Conservation (phyloP, 495 filamentous ascomycete genomes). For the Pyrenopolyporus hunteri region DNA sequence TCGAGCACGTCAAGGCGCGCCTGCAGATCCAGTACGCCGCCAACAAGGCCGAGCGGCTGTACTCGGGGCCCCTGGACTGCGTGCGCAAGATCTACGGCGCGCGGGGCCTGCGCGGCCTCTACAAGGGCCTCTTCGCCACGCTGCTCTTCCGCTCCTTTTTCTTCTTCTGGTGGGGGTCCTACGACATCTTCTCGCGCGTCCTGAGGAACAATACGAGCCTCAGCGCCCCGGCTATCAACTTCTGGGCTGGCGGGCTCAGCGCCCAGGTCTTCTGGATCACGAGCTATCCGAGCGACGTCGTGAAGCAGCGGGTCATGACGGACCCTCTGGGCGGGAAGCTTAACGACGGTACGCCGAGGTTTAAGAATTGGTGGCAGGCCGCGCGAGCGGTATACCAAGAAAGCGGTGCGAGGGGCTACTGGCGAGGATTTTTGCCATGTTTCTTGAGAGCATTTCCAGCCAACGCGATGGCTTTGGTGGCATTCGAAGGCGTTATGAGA, state of each 20-base stretch:
- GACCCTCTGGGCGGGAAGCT: constrained; percentile 78
- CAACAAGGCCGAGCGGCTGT: constrained; percentile 73
- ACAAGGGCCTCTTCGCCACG: constrained; percentile 83
- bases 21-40: constrained; percentile 90
- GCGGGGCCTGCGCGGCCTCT: constrained; percentile 81
- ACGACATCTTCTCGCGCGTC: constrained; percentile 77
- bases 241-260: constrained; percentile 93
- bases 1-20: constrained; percentile 94
- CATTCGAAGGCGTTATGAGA: constrained; percentile 92
- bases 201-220: constrained; percentile 71
- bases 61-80: constrained; percentile 87
- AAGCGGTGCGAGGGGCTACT: constrained; percentile 78
- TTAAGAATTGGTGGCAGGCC: constrained; percentile 79
- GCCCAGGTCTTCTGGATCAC: constrained; percentile 95
- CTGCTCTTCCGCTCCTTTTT: constrained; percentile 90
- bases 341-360: constrained; percentile 70
- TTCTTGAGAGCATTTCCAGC: constrained; percentile 95
- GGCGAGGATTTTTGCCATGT: constrained; percentile 92
- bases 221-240: constrained; percentile 82
- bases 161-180: constrained; percentile 96
- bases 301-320: constrained; percentile 98
- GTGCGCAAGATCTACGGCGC: constrained; percentile 65
- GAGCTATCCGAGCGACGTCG: constrained; percentile 90
- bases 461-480: constrained; percentile 91
- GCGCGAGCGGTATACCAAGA: constrained; percentile 77